These are phyloP conservation scores for Pseudotulostoma volvatum DNA, from an alignment of 495 filamentous ascomycete species.

Conservation along the genomic window DNA sequence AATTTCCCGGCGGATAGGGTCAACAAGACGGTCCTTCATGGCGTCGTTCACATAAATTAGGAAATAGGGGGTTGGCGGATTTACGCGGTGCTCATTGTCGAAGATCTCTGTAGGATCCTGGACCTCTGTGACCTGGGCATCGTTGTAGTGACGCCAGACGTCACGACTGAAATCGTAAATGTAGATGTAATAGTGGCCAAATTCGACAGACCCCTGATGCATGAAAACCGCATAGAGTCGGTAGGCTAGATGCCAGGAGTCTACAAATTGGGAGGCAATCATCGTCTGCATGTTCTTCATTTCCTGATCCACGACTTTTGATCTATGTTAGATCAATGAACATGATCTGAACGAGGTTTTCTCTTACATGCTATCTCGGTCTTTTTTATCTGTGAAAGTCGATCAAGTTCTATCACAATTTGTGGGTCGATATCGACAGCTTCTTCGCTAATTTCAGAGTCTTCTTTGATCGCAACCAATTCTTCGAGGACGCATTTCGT, in stretches of 20 bases:
- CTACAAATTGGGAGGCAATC: slow-evolving; percentile 47
- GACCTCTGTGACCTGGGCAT: slow-evolving; percentile 59
- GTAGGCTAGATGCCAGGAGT: slow-evolving; percentile 45
- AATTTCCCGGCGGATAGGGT: slow-evolving; percentile 38
- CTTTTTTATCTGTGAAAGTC: slow-evolving; percentile 17
- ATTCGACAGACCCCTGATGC: slow-evolving; percentile 52
- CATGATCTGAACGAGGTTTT: neutral
- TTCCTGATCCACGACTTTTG: slow-evolving; percentile 30
- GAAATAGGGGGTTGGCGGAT: slow-evolving; percentile 68
- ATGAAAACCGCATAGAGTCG: slow-evolving; percentile 86
- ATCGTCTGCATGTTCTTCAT: slow-evolving; percentile 33
- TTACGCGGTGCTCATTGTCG: slow-evolving; percentile 37
- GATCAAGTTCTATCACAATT: slow-evolving; percentile 17
- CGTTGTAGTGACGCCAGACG: slow-evolving; percentile 90
- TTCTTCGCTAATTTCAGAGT: slow-evolving; percentile 12
- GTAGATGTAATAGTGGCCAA: slow-evolving; percentile 95
- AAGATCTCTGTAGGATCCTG: slow-evolving; percentile 48
- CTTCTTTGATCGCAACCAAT: slow-evolving; percentile 11
- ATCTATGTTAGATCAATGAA: neutral
- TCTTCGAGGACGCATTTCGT: slow-evolving; percentile 19
- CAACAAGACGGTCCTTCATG: slow-evolving; percentile 42
- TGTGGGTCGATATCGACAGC: slow-evolving; percentile 15
- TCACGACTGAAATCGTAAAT: slow-evolving; percentile 72
- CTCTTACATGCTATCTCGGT: slow-evolving; percentile 25
- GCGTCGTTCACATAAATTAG: slow-evolving; percentile 64